Base-by-base conservation (phyloP, 2,329 filamentous ascomycete genomes). In the Penicillium hordei region DNA sequence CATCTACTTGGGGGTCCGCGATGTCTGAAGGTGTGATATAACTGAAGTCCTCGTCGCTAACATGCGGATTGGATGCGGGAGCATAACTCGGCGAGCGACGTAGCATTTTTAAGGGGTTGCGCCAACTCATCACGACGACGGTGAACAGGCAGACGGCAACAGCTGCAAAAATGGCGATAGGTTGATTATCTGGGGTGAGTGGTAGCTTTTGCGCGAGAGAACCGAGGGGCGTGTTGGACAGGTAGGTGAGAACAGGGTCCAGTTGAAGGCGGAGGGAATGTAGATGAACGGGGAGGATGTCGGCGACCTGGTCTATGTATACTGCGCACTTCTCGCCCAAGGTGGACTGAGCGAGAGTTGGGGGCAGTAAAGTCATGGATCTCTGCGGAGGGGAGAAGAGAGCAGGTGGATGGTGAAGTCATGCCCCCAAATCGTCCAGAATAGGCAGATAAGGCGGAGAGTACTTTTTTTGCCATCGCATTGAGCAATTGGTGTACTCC, bases 321-420 rank as follows among this genome's bases (percentile, higher is more conserved):
- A 71, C 68, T 59, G 73, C 68, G 60, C 72, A 74, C 67, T 73
- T 75, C 70, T 76, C 72, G 67, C 73, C 72, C 70, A 76, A 65
- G 54, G 70, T 72, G 67, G 72, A 72, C 68, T 72, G 65, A 66
- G 70, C 67, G 66, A 72, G 61, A 54, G 69, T 67, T 58, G 70
- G 73, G 52, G 73, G 70, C 66, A 72, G 68, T 62, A 74, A 63
- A 67, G 66, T 77, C 75, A 77, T 74, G 66, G 72, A 72, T 68
- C 65, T 65, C 60, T 63, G 38, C 33, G 60, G 48, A 49, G 51
- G 51, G 34, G 44, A 52, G 34, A 31, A 57, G 23, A 55, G 53
- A 55, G 49, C 36, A 56, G 50, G 39, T 45, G 33, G 54, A n/a
- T 61, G 38, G 56, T 60, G 46, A 60, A 63, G 61, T 63, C 57